Evolutionary conservation across 257 asterid species (phyloP), one percentile per base, ranked within the genome.

Genomic region (Henckelia pumila): DNA sequence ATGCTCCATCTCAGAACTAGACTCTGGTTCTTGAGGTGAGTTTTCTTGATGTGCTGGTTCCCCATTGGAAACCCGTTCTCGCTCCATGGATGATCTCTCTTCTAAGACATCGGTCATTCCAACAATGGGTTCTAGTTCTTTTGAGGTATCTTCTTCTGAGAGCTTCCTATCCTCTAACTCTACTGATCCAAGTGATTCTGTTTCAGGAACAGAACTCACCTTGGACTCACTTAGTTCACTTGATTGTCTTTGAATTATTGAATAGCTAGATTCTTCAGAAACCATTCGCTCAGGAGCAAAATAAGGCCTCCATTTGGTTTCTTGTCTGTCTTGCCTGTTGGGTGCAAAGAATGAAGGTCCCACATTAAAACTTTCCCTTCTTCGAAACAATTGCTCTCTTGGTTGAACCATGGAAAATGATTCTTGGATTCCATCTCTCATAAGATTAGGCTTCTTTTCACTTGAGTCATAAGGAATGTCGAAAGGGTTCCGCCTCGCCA

Each of bases 221-320:
- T 87, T 89, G 25, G 98, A 92, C 35, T 92, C 96, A 74, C 92
- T 89, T 67, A 89, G 84, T 62, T 77, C 96, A 74, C 95, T 92
- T 11, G 78, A 80, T 65, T 89, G 96, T 59, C 91, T 67, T 69
- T 78, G 89, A 73, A 89, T 81, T 16, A 72, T 58, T 37, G 89
- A 75, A 75, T 78, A 85, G 87, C 86, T 76, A 28, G 91, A 79
- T 69, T 80, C 87, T 74, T 84, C 91, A 1, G 83, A 76, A 77
- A 71, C 68, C 53, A 77, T 69, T 58, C 76, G 63, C 75, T 85
- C 95, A 0, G 90, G 84, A 59, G 83, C 76, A 83, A 89, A 89
- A 73, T 72, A 89, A 2, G 98, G 94, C 73, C 88, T 86, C 73
- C 84, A 75, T 75, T 75, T 89, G 67, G 50, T 71, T 20, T 77